Base-by-base conservation (phyloP, 768 basidiomycete genomes). In the Mycena galericulata region DNA sequence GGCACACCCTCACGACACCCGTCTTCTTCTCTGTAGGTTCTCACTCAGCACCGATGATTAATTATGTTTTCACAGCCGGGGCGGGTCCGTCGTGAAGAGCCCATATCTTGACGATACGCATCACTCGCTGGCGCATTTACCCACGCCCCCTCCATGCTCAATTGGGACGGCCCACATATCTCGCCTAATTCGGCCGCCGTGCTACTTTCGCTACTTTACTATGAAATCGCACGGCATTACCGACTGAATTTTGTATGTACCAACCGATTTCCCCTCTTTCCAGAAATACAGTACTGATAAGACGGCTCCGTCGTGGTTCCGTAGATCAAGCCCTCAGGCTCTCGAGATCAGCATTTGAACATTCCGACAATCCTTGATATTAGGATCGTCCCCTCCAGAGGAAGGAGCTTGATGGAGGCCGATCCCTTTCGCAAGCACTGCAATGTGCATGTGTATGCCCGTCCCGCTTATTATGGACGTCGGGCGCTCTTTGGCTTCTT, bases 371-470 rank as follows among this genome's bases (percentile, higher is more conserved):
- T 64, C 56, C 62, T 55, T 56, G 62, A 64, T 29, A 56, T 64
- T 54, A 54, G 46, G 62, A 64, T 64, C 62, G 62, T 26, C 50
- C 62, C 2, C 15, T n/a, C n/a, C n/a, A n/a, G n/a, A n/a, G n/a
- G 18, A 27, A 41, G 61, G 61, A 53, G 61, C 49, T 53, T 26
- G 10, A 47, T 29, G 20, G 18, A n/a, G 2, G 54, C 62, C 62
- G 62, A 56, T 64, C 54, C 53, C 17, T n/a, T n/a, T n/a, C n/a
- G n/a, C n/a, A n/a, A n/a, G 27, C 26, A 36, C 45, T n/a, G n/a
- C n/a, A n/a, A n/a, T n/a, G n/a, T n/a, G 34, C 14, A 17, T 17
- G 11, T 26, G 7, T 3, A 45, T 40, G 34, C n/a, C n/a, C n/a
- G 56, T 29, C 18, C 32, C 9, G 30, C 30, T 3, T 6, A 55